These are phyloP conservation scores for Pichia deserticola DNA, from an alignment of 805 yeast species.

Conservation along the genomic window DNA sequence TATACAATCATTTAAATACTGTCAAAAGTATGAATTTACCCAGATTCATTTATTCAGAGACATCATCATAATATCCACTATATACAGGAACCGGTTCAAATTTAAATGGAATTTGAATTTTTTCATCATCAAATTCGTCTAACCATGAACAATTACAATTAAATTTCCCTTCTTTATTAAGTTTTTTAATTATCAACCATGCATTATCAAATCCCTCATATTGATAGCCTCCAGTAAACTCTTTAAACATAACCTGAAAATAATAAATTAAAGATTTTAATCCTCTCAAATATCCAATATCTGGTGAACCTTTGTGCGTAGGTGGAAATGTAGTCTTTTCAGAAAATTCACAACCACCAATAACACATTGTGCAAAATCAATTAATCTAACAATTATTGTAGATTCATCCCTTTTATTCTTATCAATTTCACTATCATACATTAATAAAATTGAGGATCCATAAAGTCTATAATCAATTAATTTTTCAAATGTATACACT, in stretches of 20 bases:
- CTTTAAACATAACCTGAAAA: constrained; percentile 51
- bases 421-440: constrained; percentile 61
- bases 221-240: constrained; percentile 37
- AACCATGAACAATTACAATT: constrained; percentile 27
- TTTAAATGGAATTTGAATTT: constrained; percentile 17
- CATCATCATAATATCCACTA: constrained; percentile 21
- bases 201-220: constrained; percentile 18
- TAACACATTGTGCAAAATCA: constrained; percentile 92
- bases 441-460: constrained; percentile 85
- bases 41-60: constrained; percentile 18
- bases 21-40: too few species aligned
- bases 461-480: constrained; percentile 78
- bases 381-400: constrained; percentile 59
- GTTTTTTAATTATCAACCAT: constrained; percentile 10
- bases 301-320: constrained; percentile 51
- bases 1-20: too few species aligned
- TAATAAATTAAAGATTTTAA: constrained; percentile 63
- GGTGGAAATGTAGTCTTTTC: constrained; percentile 62
- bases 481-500: constrained; percentile 41
- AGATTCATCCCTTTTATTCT: constrained; percentile 9
- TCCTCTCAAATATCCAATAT: constrained; percentile 82
- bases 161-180: constrained; percentile 15
- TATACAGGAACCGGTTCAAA: constrained; percentile 19
- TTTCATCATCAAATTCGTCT: constrained; percentile 27
- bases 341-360: constrained; percentile 46